Evolutionary conservation across 441 rosid genomes (phyloP), one percentile per base, ranked within the genome.

Genomic region (Jatropha multifida): DNA sequence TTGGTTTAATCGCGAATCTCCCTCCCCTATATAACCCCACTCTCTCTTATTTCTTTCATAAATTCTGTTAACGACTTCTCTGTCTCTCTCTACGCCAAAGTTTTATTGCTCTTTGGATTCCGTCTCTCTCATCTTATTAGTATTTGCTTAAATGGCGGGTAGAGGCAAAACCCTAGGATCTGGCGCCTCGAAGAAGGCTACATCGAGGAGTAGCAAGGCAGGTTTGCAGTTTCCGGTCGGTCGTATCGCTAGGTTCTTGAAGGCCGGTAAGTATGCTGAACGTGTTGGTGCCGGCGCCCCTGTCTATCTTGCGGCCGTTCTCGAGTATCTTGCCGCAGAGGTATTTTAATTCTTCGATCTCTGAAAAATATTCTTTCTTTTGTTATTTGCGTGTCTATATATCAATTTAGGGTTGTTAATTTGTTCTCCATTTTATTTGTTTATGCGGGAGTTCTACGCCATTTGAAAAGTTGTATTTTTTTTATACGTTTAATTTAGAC

Each of bases 281-380:
- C 97, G 98, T 11, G 97, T 94, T 7, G 98, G 98, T 11, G 98
- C 98, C 51, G 98, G 97, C 7, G 97, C 98, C 58, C 97, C 98
- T 8, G 98, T 94, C 56, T 94, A 94, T 70, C 98, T 92, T 15
- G 97, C 98, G 48, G 97, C 97, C 71, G 97, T 92, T 7, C 97
- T 92, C 2, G 98, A 94, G 59, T 92, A 94, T 62, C 91, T 94
- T 0, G 98, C 97, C 5, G 97, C 97, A 4, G 97, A 92, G 95
- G 97, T 92, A 49, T 32, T 4, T 42, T 6, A 52, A 18, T 13
- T 20, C 61, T 14, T 55, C n/a, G 66, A 11, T 49, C 8, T 37
- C 17, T 18, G 10, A 1, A 20, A 2, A 9, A 18, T 0, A 42
- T 3, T 26, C 5, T 32, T 2, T 23, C 3, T 73, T 49, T 8